Percentiles rank a stretch among this genome's conserved stretches.
These are phyloP conservation scores for Orbilia javanica DNA, from an alignment of 2,329 filamentous ascomycete species.

Conservation along the genomic window DNA sequence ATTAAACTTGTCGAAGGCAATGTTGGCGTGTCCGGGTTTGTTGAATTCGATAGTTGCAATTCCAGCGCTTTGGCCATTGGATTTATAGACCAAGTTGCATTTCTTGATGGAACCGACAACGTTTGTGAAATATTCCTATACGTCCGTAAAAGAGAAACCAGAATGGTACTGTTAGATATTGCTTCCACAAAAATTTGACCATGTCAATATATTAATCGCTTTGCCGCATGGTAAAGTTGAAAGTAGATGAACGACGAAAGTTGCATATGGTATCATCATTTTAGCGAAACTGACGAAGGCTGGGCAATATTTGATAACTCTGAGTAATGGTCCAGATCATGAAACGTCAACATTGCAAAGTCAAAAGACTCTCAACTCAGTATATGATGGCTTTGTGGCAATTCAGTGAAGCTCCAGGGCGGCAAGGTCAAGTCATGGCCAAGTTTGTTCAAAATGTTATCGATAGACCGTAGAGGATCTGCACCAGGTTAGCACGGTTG, in stretches of 20 bases:
- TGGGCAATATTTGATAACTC: not conserved
- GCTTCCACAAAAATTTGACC: slow-evolving; percentile 61
- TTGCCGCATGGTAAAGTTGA: slow-evolving; percentile 28
- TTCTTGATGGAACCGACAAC: slow-evolving; percentile 91
- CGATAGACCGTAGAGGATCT: slow-evolving; percentile 20
- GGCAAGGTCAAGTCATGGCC: slow-evolving; percentile 14
- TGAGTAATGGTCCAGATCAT: slow-evolving; percentile 13
- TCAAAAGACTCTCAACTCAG: slow-evolving; percentile 10
- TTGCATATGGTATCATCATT: slow-evolving; percentile 49
- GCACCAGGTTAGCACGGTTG: not conserved
- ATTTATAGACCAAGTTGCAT: slow-evolving; percentile 91
- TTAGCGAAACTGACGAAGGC: slow-evolving; percentile 12
- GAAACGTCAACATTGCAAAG: slow-evolving; percentile 28
- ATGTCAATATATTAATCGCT: slow-evolving; percentile 40
- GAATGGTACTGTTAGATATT: slow-evolving; percentile 73
- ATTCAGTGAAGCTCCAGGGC: slow-evolving; percentile 31
- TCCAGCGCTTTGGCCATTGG: slow-evolving; percentile 89
- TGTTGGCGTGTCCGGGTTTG: slow-evolving; percentile 83
- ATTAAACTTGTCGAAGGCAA: slow-evolving; percentile 86
- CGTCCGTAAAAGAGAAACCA: slow-evolving; percentile 64
- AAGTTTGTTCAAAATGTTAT: not conserved
- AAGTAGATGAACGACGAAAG: slow-evolving; percentile 18
- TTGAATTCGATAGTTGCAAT: slow-evolving; percentile 90
- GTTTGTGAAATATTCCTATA: slow-evolving; percentile 95
- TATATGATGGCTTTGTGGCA: slow-evolving; percentile 12